Conservation (phyloP, 352 stramenopile genomes). For the Globisporangium acanthophoron region DNA sequence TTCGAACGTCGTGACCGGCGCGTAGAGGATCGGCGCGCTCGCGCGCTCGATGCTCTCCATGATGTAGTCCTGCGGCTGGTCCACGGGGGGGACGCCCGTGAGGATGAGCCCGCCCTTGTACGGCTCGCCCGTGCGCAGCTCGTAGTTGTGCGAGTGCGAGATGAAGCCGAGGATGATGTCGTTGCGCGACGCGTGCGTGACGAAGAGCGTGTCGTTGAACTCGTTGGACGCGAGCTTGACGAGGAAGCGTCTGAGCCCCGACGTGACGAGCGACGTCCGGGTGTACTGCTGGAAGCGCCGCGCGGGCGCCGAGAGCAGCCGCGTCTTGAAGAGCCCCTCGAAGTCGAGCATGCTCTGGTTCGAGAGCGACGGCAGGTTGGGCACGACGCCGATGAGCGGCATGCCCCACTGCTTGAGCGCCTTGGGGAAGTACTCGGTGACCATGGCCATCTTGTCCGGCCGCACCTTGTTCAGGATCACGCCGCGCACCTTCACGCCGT, state of each 20-base stretch:
- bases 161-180: slow-evolving; percentile 90
- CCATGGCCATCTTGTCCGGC: slow-evolving; percentile 75
- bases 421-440: slow-evolving; percentile 85
- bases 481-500: slow-evolving; percentile 90
- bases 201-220: slow-evolving; percentile 81
- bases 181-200: slow-evolving; percentile 86
- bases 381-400: slow-evolving; percentile 80
- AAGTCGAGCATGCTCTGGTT: slow-evolving; percentile 87
- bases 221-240: slow-evolving; percentile 70
- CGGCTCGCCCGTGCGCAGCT: slow-evolving; percentile 47
- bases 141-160: slow-evolving; percentile 73
- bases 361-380: slow-evolving; percentile 69
- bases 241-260: slow-evolving; percentile 77
- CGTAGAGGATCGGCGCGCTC: slow-evolving; percentile 68
- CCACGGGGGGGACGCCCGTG: slow-evolving; percentile 66
- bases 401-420: slow-evolving; percentile 73
- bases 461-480: slow-evolving; percentile 97
- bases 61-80: slow-evolving; percentile 76
- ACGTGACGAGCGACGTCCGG: slow-evolving; percentile 79
- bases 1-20: slow-evolving; percentile 65
- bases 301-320: slow-evolving; percentile 42
- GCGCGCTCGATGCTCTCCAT: slow-evolving; percentile 67
- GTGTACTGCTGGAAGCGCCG: slow-evolving; percentile 77
- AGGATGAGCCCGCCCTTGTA: slow-evolving; percentile 89
- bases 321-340: slow-evolving; percentile 79